Evolutionary conservation across 2,329 filamentous ascomycete species (phyloP), one percentile per base, ranked within the genome.

Genomic region (Colletotrichum musae): DNA sequence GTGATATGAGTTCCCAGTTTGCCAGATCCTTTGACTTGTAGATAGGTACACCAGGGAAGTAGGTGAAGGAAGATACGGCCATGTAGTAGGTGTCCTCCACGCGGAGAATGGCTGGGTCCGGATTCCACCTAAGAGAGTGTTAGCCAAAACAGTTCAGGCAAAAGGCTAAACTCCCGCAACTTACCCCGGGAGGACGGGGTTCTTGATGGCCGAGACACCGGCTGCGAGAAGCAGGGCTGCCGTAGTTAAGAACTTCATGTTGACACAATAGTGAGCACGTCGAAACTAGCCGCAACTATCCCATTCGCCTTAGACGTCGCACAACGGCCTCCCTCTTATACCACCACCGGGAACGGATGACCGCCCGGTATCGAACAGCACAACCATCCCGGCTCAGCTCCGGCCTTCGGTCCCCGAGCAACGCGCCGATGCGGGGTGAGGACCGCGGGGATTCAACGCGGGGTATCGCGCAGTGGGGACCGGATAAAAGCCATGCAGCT

Each of bases 21-120:
- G 45, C 57, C 5, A 64, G 73, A 59, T 81, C 77, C 28, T 75
- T 76, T 6, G 78, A 81, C 21, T 75, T 75, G 61, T 77, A 78
- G 43, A 78, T 76, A 56, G 86, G 84, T 0, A 83, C 78, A 28
- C 88, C 87, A 0, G 88, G 82, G 72, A 89, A 90, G 12, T 89
- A 84, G 74, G 89, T 89, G 57, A 71, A 58, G 32, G 60, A 60
- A 7, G 59, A 61, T 18, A 57, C 51, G 50, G 60, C 56, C 57
- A 68, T 57, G 57, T 57, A 64, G 18, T 54, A 65, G 52, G 36
- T 65, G 2, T 69, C 59, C n/a, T 47, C 50, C 1, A 69, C 56
- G 12, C 60, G 61, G 54, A 67, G 63, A 13, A 61, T 67, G 4
- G 67, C 63, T 21, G 66, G 66, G 28, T 70, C 63, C 1, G 63